Base-by-base conservation (phyloP, 2,329 filamentous ascomycete genomes). In the Colletotrichum tabaci region DNA sequence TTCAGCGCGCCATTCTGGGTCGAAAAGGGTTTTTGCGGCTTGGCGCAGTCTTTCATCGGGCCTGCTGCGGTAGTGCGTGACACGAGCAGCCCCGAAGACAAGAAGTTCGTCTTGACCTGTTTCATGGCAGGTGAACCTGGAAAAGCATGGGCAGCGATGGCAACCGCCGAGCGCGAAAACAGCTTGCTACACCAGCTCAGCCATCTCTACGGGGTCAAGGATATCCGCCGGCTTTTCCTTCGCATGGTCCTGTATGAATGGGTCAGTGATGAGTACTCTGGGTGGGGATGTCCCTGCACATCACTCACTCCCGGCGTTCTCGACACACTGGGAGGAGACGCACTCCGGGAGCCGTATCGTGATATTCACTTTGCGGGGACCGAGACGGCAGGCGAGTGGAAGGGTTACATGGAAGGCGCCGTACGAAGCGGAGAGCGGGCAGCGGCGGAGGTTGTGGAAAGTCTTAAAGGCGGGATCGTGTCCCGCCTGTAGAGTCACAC, bases 321-420 rank as follows among this genome's bases (percentile, higher is more conserved):
- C 10, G 78, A 77, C 4, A 74, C 76, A 1, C 75, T 79, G 0
- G 80, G 76, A 2, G 77, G 78, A 0, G 75, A 81, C 13, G 76
- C 76, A 5, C 71, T 86, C 12, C 76, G 82, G n/a, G 76, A 80
- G 40, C 74, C 78, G 0, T 77, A 78, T 58, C 79, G 83, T 6
- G 80, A 85, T 30, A 18, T 72, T 23, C 66, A 69, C 16, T 90
- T 89, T 74, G 86, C 83, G 2, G 88, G 88, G 0, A 89, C 87
- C 0, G 88, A 90, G 79, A 87, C 84, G 1, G 82, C 84, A 0
- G 80, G 75, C 2, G 83, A 86, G 68, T 90, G 87, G 87, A 87
- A 85, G 66, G 87, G 88, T 0, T 89, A 89, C 75, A 89, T 90
- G 86, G 88, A 90, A 71, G 88, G 88, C 2, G 88, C 88, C 0